Evolutionary conservation across 2,329 filamentous ascomycete species (phyloP).

Genomic region (Botrytis squamosa): DNA sequence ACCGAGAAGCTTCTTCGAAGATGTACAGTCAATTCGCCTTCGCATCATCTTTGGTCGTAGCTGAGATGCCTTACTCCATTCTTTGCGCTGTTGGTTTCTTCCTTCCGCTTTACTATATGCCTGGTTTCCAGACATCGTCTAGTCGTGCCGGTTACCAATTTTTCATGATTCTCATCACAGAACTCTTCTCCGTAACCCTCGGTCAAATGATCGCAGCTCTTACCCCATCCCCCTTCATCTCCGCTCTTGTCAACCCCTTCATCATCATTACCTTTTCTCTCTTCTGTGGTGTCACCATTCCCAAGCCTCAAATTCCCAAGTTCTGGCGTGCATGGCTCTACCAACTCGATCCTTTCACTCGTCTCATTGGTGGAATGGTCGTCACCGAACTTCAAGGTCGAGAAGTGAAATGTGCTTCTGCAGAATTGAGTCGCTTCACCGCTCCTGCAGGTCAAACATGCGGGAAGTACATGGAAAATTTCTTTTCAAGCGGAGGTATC

Average conservation of each 20-base stretch:
- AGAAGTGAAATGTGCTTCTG: conserved; percentile 57
- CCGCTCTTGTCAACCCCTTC: conserved; percentile 77
- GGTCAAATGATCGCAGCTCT: conserved; percentile 74
- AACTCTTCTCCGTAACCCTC: conserved; percentile 79
- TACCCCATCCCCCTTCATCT: conserved; percentile 76
- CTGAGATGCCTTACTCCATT: conserved; percentile 81
- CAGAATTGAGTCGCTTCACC: conserved; percentile 67
- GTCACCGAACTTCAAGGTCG: conserved; percentile 71
- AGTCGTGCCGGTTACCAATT: conserved; percentile 81
- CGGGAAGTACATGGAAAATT: conserved; percentile 71
- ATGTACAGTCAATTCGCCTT: conserved; percentile 84
- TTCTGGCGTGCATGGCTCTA: conserved; percentile 83
- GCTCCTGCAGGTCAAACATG: conserved; percentile 67
- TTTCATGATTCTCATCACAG: conserved; percentile 78
- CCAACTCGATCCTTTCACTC: conserved; percentile 79
- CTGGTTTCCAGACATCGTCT: conserved; percentile 63
- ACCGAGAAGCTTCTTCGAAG: conserved; percentile 81
- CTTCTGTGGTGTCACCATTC: conserved; percentile 86
- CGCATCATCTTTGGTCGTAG: conserved; percentile 71
- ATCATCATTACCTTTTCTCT: conserved; percentile 79
- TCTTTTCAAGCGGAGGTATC: conserved; percentile 64
- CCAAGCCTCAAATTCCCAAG: conserved; percentile 70
- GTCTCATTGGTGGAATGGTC: conserved; percentile 76
- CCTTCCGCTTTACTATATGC: conserved; percentile 80
- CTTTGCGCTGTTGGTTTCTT: conserved; percentile 80